These are phyloP conservation scores for Liriodendron chinense DNA, from an alignment of 164 flowering plant species.

Conservation along the genomic window DNA sequence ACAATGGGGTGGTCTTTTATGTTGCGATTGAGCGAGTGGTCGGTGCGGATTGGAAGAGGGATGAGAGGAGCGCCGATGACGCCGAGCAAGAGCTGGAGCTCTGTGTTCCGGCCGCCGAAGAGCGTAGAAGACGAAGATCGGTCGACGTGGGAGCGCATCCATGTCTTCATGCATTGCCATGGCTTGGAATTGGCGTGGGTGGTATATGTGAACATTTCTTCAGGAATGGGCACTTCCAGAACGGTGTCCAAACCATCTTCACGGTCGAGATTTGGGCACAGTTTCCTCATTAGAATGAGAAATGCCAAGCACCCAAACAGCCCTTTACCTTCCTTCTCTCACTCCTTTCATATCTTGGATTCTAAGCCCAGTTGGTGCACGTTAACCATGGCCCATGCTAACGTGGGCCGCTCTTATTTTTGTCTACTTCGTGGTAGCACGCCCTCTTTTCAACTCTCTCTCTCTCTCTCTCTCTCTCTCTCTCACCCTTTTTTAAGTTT, in stretches of 20 bases:
- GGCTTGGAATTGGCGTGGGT: slow-evolving; percentile 25
- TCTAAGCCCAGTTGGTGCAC: slow-evolving; percentile 19
- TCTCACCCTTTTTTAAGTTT: neutral
- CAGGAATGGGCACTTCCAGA: slow-evolving; percentile 90
- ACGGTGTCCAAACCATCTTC: slow-evolving; percentile 89
- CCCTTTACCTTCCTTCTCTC: neutral
- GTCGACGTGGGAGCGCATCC: slow-evolving; percentile 48
- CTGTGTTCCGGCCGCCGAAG: slow-evolving; percentile 45
- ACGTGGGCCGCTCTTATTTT: slow-evolving; percentile 18
- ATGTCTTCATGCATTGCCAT: slow-evolving; percentile 69
- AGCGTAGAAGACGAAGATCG: slow-evolving; percentile 20
- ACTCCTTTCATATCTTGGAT: slow-evolving; percentile 10
- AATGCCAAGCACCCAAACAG: neutral
- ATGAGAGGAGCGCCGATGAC: slow-evolving; percentile 84
- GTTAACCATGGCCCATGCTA: slow-evolving; percentile 33
- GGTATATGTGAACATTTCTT: slow-evolving; percentile 54
- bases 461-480: neutral
- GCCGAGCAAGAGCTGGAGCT: slow-evolving; percentile 76
- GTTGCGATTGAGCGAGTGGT: slow-evolving; percentile 26
- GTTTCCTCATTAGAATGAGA: slow-evolving; percentile 59
- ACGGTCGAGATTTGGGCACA: slow-evolving; percentile 76
- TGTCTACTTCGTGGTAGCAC: slow-evolving; percentile 33
- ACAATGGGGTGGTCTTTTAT: slow-evolving; percentile 78
- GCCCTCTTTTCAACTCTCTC: slow-evolving; percentile 19
- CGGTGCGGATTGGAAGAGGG: slow-evolving; percentile 54